These are phyloP conservation scores for Isabelozyma heimii DNA, from an alignment of 805 yeast genomes.

Conservation along the genomic window DNA sequence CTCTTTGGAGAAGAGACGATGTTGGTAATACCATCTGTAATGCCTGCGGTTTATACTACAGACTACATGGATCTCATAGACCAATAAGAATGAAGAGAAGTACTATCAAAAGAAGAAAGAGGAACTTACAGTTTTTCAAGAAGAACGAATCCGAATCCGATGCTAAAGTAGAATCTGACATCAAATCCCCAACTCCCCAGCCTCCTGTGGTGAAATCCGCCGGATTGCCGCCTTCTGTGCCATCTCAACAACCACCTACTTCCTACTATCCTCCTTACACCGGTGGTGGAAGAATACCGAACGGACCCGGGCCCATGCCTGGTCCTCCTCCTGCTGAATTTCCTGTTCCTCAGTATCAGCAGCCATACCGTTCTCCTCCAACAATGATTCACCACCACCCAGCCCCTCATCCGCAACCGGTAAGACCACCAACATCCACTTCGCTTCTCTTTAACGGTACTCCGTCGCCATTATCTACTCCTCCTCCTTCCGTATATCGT, in stretches of 20 bases:
- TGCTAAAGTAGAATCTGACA: not conserved
- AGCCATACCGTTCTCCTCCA: not conserved
- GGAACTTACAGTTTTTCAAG: constrained; percentile 25
- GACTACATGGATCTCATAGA: constrained; percentile 72
- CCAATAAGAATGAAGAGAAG: constrained; percentile 73
- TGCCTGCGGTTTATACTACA: constrained; percentile 80
- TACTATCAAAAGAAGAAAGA: constrained; percentile 71
- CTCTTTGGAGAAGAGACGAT: constrained; percentile 83
- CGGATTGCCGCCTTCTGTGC: not conserved
- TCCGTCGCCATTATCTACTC: no score
- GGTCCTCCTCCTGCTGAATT: constrained; percentile 36
- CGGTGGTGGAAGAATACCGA: constrained; percentile 33
- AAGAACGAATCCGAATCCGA: constrained; percentile 1
- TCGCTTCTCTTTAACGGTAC: no score
- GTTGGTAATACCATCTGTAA: constrained; percentile 82
- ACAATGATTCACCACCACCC: constrained; percentile 1
- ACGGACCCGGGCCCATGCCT: constrained; percentile 43
- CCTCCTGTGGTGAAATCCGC: no score
- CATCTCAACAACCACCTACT: not conserved
- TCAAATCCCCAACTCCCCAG: constrained; percentile 3
- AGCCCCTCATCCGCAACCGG: not conserved
- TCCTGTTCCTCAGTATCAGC: constrained; percentile 3
- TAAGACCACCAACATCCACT: no score
- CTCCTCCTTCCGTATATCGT: not conserved
- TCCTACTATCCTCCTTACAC: constrained; percentile 32